These are phyloP conservation scores for Xylaria scruposa DNA, from an alignment of 495 filamentous ascomycete genomes.

Conservation along the genomic window DNA sequence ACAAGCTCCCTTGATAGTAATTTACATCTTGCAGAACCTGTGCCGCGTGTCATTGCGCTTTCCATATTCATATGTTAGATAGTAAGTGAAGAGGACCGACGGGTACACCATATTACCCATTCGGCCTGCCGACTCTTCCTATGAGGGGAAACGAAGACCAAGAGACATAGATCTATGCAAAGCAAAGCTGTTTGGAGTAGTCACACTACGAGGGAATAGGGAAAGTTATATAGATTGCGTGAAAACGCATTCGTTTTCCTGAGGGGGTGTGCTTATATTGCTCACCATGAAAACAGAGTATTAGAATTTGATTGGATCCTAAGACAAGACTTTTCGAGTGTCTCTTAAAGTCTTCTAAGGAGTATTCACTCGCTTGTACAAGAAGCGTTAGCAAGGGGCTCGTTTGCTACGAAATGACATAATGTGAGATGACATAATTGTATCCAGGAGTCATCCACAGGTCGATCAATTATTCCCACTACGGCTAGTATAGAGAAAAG, in stretches of 20 bases:
- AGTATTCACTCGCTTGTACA: too few species aligned
- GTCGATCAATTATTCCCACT: background rate
- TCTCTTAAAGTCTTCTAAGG: too few species aligned
- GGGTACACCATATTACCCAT: background rate
- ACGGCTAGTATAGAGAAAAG: background rate
- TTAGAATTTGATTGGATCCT: too few species aligned
- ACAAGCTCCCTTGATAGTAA: background rate
- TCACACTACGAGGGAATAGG: background rate
- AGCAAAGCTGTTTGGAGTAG: background rate
- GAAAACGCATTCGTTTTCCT: background rate
- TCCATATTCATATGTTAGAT: background rate
- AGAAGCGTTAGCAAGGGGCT: conserved; percentile 4
- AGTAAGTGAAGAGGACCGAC: background rate
- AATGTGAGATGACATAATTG: background rate
- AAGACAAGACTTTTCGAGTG: too few species aligned
- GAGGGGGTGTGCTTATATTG: conserved; percentile 5
- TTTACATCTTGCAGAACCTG: background rate
- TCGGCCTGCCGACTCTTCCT: background rate
- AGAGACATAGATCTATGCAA: background rate
- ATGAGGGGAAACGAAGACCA: too few species aligned
- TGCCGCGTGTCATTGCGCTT: background rate
- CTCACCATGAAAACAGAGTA: background rate
- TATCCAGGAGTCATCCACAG: background rate
- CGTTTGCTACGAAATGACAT: conserved; percentile 1
- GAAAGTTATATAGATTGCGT: background rate